These are phyloP conservation scores for Neurospora sp. DNA, from an alignment of 495 filamentous ascomycete genomes.

Conservation along the genomic window DNA sequence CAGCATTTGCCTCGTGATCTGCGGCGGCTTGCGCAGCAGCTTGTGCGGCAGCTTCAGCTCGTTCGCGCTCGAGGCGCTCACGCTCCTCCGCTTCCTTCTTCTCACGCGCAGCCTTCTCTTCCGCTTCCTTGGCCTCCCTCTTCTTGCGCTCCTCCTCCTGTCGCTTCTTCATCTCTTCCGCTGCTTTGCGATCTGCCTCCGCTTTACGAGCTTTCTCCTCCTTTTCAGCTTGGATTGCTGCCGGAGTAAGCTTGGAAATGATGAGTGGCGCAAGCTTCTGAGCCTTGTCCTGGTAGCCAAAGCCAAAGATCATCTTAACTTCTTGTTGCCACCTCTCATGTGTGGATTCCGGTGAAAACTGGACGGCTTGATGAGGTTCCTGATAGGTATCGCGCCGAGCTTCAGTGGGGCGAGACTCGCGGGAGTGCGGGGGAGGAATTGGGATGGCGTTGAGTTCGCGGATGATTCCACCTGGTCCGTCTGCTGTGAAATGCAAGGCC, in stretches of 20 bases:
- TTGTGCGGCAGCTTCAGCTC: constrained; percentile 33
- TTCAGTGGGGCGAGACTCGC: constrained; percentile 27
- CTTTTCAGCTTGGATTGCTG: constrained; percentile 71
- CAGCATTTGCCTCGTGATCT: constrained; percentile 3
- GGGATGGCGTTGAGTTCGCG: constrained; percentile 29
- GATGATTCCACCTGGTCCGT: constrained; percentile 25
- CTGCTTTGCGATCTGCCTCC: constrained; percentile 50
- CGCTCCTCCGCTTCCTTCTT: constrained; percentile 50
- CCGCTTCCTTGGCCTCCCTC: constrained; percentile 48
- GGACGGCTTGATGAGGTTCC: constrained; percentile 47
- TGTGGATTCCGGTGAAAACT: constrained; percentile 62
- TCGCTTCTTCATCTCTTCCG: constrained; percentile 52
- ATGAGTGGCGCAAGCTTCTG: constrained; percentile 57
- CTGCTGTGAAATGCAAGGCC: constrained; percentile 31
- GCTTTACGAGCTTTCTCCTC: constrained; percentile 49
- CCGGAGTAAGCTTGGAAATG: constrained; percentile 64
- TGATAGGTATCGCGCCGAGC: constrained; percentile 32
- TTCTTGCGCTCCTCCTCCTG: constrained; percentile 44
- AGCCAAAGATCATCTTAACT: constrained; percentile 73
- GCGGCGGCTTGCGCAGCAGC: constrained; percentile 16
- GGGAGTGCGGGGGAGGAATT: constrained; percentile 6
- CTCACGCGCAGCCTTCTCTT: constrained; percentile 45
- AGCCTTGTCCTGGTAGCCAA: constrained; percentile 58
- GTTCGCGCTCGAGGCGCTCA: constrained; percentile 41
- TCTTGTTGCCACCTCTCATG: constrained; percentile 80